These are phyloP conservation scores for Glycine latifolia DNA, from an alignment of 306 rosid species.

Conservation along the genomic window DNA sequence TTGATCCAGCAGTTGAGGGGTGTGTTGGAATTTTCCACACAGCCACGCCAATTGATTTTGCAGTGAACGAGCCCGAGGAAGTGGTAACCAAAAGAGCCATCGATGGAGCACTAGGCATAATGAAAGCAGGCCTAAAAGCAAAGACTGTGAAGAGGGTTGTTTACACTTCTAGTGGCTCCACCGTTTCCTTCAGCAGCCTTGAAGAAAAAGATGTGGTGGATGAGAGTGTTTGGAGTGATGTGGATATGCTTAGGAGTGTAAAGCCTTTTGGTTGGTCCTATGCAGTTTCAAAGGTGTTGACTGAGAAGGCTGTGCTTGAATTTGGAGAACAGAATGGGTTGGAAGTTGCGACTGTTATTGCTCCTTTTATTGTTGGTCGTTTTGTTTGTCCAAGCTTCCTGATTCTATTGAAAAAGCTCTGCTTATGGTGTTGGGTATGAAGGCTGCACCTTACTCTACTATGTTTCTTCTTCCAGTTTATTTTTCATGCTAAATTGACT, in stretches of 20 bases:
- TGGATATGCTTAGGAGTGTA: conserved; percentile 40
- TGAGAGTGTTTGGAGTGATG: conserved; percentile 70
- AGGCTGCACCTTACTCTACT: neutral
- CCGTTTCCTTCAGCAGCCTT: conserved; percentile 34
- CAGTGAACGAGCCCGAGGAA: conserved; percentile 55
- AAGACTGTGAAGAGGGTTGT: conserved; percentile 66
- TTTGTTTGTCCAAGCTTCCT: conserved; percentile 66
- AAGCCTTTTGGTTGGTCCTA: conserved; percentile 48
- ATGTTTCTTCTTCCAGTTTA: neutral
- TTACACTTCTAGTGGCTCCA: conserved; percentile 64
- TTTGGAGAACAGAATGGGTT: conserved; percentile 58
- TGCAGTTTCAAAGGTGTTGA: conserved; percentile 59
- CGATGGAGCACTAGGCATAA: conserved; percentile 61
- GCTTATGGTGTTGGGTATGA: conserved; percentile 54
- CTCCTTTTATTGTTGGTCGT: conserved; percentile 61
- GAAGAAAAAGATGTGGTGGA: conserved; percentile 41
- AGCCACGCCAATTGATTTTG: conserved; percentile 55
- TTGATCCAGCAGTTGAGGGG: conserved; percentile 60
- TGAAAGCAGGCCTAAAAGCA: conserved; percentile 55
- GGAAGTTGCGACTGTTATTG: conserved; percentile 63
- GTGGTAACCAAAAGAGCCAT: conserved; percentile 52
- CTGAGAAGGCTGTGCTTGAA: conserved; percentile 57
- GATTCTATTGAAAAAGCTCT: conserved; percentile 50
- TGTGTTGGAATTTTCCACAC: conserved; percentile 65
- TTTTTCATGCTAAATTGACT: neutral